Percentiles rank a stretch among this genome's conserved stretches.
phyloP scores from a whole-genome alignment of 208 protist genomes.

The Wallacemonas sp. region DNA sequence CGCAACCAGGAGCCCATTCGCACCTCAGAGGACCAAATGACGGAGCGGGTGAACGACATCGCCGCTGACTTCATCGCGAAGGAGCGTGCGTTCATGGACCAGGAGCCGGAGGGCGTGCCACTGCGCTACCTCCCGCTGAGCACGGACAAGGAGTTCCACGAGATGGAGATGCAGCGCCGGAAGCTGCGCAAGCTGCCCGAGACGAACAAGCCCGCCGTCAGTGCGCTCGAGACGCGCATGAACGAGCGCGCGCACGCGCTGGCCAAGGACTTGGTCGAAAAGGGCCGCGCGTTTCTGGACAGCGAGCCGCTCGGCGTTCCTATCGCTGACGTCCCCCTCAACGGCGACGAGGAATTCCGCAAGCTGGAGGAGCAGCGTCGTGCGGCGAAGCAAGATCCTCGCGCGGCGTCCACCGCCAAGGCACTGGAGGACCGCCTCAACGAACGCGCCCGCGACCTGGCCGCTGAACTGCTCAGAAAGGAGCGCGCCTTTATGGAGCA shows the following conservation, averaged over 20 bases:
- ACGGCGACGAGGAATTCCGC: constrained; percentile 67
- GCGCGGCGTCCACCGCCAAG: constrained; percentile 28
- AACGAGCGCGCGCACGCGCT: constrained; percentile 66
- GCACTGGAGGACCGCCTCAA: constrained; percentile 62
- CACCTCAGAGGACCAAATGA: constrained; percentile 62
- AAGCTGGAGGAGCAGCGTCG: constrained; percentile 72
- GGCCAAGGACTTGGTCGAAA: constrained; percentile 65
- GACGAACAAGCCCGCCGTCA: constrained; percentile 29
- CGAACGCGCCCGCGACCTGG: constrained; percentile 50
- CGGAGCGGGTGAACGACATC: constrained; percentile 63
- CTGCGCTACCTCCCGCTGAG: constrained; percentile 74
- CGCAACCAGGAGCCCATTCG: constrained; percentile 53
- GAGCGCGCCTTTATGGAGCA: constrained; percentile 78
- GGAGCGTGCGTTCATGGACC: constrained; percentile 82
- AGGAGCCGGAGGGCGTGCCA: constrained; percentile 68
- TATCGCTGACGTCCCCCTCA: constrained; percentile 62
- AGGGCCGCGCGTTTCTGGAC: constrained; percentile 63
- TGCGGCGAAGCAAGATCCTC: constrained; percentile 47
- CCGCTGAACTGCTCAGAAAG: constrained; percentile 41
- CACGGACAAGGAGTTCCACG: constrained; percentile 65
- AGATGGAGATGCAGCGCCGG: constrained; percentile 59
- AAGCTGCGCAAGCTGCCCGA: constrained; percentile 32
- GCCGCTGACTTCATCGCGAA: constrained; percentile 59
- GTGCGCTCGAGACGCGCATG: constrained; percentile 57
- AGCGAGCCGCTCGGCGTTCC: constrained; percentile 71